Evolutionary conservation across 352 stramenopile species (phyloP), one percentile per base, ranked within the genome.

Genomic region (Phytophthora multivora): DNA sequence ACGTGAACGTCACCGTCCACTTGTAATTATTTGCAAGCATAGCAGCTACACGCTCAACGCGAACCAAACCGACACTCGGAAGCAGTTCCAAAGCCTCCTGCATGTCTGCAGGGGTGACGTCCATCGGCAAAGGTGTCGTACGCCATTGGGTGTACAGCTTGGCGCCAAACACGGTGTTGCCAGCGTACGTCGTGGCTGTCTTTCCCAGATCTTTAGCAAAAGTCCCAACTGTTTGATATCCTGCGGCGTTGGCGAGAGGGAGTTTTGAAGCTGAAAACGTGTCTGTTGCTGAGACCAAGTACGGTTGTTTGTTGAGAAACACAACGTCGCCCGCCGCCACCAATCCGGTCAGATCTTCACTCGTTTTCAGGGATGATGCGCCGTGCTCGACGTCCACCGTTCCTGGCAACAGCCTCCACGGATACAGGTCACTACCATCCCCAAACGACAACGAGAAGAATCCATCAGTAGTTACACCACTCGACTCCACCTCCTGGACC

Each of bases 1-100:
- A 71, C 16, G 69, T 77, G 61, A 98, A 98, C 10, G 94, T 98
- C 28, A 98, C 81, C 13, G 65, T 78, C 93, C 94, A 98, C 9
- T 81, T 71, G 64, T 87, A 98, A 21, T 81, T 91, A 51, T 88
- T 89, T 4, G 73, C 74, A 3, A 39, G 50, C 3, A 57, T 63
- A 9, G 79, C 69, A 19, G 81, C 79, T 23, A 93, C 68, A n/a
- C 95, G 86, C 49, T 92, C 82, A 1, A 98, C 90, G 15, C 96
- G 82, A 5, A 98, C 90, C n/a, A 86, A 71, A 1, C 94, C 94
- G 19, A 97, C 55, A 47, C 88, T 94, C 10, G 91, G 80, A 4
- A 99, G 67, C 55, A 92, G 74, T 73, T 98, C 86, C 11, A 99
- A 52, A 3, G 92, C 88, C 12, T 78, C 77, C 47, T 93, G 69